These are phyloP conservation scores for Berberis vulgaris DNA, from an alignment of 164 flowering plant genomes.

Conservation along the genomic window DNA sequence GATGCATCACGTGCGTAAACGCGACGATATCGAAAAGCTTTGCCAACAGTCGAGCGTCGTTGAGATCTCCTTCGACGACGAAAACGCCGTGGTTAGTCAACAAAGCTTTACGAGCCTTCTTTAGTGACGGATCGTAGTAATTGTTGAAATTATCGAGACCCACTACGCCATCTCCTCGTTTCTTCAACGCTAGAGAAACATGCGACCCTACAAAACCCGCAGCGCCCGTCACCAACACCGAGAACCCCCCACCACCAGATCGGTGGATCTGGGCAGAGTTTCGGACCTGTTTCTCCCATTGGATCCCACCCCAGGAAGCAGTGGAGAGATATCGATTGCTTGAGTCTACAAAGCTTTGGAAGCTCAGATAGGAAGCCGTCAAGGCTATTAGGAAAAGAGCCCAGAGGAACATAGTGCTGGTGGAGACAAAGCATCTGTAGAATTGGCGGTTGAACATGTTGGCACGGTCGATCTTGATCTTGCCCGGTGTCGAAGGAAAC, in stretches of 20 bases:
- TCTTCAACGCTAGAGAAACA: constrained; percentile 14
- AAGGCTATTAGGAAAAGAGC: constrained; percentile 37
- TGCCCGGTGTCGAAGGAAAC: constrained; percentile 51
- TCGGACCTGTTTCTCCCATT: constrained; percentile 64
- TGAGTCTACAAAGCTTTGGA: constrained; percentile 52
- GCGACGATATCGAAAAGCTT: constrained; percentile 61
- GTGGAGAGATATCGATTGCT: constrained; percentile 31
- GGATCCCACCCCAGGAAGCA: constrained; percentile 61
- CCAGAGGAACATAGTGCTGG: constrained; percentile 33
- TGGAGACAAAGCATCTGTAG: constrained; percentile 57
- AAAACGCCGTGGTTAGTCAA: constrained; percentile 33
- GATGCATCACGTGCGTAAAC: constrained; percentile 73
- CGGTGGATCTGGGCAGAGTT: constrained; percentile 55
- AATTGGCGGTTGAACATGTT: constrained; percentile 40
- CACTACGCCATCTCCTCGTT: constrained; percentile 77
- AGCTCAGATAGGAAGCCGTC: constrained; percentile 57
- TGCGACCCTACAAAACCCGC: constrained; percentile 56
- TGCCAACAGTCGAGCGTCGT: constrained; percentile 39
- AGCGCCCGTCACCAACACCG: constrained; percentile 76
- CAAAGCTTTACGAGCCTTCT: constrained; percentile 35
- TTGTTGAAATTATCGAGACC: constrained; percentile 72
- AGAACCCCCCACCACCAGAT: constrained; percentile 26
- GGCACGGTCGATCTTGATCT: constrained; percentile 47
- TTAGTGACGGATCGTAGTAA: constrained; percentile 69
- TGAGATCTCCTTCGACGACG: constrained; percentile 63